These are phyloP conservation scores for Verticillium zaregamsianum DNA, from an alignment of 2,329 filamentous ascomycete species.

Conservation along the genomic window DNA sequence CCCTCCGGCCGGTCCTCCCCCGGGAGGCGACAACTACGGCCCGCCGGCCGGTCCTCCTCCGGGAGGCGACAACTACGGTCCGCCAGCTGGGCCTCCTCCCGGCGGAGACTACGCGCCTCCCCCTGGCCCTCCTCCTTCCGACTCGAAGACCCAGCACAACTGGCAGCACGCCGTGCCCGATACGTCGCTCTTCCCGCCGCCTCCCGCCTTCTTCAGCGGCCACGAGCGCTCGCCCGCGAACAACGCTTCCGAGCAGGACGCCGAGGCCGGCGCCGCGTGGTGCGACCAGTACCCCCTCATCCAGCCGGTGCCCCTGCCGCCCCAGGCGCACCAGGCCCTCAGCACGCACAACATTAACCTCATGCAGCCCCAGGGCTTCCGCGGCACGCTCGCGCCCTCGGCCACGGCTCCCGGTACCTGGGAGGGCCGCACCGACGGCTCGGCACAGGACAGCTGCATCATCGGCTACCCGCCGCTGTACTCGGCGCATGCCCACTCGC, in stretches of 20 bases:
- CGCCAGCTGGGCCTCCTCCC: slow-evolving; percentile 26
- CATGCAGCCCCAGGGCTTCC: slow-evolving; percentile 44
- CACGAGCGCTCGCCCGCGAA: slow-evolving; percentile 62
- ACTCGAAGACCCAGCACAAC: slow-evolving; percentile 48
- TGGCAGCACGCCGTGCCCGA: slow-evolving; percentile 71
- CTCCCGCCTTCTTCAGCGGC: slow-evolving; percentile 61
- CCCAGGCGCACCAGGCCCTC: slow-evolving; percentile 42
- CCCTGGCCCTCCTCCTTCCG: slow-evolving; percentile 23
- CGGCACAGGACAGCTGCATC: slow-evolving; percentile 58
- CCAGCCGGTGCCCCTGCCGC: slow-evolving; percentile 44
- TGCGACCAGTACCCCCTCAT: slow-evolving; percentile 57
- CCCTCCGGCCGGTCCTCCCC: slow-evolving; percentile 31
- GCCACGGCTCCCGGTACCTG: slow-evolving; percentile 45
- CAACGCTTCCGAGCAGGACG: slow-evolving; percentile 63
- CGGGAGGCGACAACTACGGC: slow-evolving; percentile 17
- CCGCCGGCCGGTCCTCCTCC: slow-evolving; percentile 26
- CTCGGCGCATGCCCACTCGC: slow-evolving; percentile 53
- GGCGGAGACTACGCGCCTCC: slow-evolving; percentile 27
- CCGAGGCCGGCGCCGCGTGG: slow-evolving; percentile 63
- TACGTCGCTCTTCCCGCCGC: slow-evolving; percentile 67
- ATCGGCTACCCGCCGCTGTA: slow-evolving; percentile 68
- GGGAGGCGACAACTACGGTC: slow-evolving; percentile 18
- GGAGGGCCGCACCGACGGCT: slow-evolving; percentile 34
- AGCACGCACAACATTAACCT: slow-evolving; percentile 49
- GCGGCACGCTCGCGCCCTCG: slow-evolving; percentile 39